Base-by-base conservation (phyloP, 441 rosid genomes). In the Erysimum cheiri region DNA sequence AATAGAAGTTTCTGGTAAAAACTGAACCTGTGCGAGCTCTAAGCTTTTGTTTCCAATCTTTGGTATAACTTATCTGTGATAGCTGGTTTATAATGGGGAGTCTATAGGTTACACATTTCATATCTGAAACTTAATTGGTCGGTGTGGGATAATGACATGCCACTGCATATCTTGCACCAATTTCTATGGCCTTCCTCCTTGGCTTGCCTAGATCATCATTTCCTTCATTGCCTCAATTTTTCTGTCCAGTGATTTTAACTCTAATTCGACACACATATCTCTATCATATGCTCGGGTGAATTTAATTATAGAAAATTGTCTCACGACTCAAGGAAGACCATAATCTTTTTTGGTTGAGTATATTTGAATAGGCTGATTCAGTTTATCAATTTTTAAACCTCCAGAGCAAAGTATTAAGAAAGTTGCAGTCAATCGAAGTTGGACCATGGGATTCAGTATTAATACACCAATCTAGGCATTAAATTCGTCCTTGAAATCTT, bases 401-500 rank as follows among this genome's bases (percentile, higher is more conserved):
- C 37, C 35, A 5, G 44, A 33, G 33, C 11, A 19, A 13, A 8
- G 24, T 17, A 37, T 49, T 50, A 17, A 26, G n/a, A 36, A 44
- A 57, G 1, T 26, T 11, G 24, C 10, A 8, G 31, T 26, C 41
- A 60, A 0, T 54, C 17, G 32, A 22, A 55, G 43, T 41, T 43
- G 43, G 57, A 57, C 56, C 4, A 15, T 39, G 26, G 36, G 14
- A 53, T 24, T 41, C 59, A 1, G 62, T 26, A 39, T 67, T 36
- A 31, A 33, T 32, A 54, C 19, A 15, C 22, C 49, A 57, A 15
- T 49, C 11, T 29, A 59, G 15, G 61, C 72, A 49, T 14, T 65
- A 32, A 53, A 65, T 33, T 53, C 47, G 56, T 36, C 32, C 52
- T 47, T 56, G 44, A 72, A 64, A 37, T 26, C 65, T 47, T 17